A percentile compares a stretch with the other conserved stretches of the same genome.
Evolutionary conservation across 73 alveolate species (phyloP).

Genomic region (Uronychia setigera): DNA sequence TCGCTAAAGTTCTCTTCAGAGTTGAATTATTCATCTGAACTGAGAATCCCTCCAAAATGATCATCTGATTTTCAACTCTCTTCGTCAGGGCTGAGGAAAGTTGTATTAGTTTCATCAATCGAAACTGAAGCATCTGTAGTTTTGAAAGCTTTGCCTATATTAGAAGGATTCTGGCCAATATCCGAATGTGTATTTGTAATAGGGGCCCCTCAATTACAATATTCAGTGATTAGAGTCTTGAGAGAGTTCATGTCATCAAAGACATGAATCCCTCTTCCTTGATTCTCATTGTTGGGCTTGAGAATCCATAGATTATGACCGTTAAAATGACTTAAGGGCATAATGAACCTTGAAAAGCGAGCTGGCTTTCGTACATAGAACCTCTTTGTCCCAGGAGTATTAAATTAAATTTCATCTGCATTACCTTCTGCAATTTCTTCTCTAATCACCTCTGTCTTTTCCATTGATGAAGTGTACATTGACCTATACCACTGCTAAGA

Average conservation of each 20-base stretch:
- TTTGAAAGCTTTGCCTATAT: too few species aligned
- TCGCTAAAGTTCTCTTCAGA: too few species aligned
- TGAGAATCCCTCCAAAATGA: too few species aligned
- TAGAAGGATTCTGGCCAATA: too few species aligned
- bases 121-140: too few species aligned
- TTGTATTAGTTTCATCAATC: too few species aligned
- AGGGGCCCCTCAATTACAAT: slow-evolving; percentile 12
- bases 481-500: too few species aligned
- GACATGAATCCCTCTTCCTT: slow-evolving; percentile 94
- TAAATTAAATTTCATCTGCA: background rate
- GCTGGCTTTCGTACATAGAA: background rate
- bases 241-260: slow-evolving; percentile 48
- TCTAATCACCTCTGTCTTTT: background rate
- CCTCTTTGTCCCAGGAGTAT: background rate
- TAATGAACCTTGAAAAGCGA: slow-evolving; percentile 4
- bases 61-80: too few species aligned
- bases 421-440: background rate
- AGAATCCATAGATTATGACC: slow-evolving; percentile 88
- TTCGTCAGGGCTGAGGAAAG: too few species aligned
- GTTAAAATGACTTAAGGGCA: slow-evolving; percentile 65
- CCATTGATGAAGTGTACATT: background rate
- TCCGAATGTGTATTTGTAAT: too few species aligned
- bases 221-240: slow-evolving; percentile 7
- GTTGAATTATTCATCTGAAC: too few species aligned
- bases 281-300: slow-evolving; percentile 88